A percentile compares a stretch with the other conserved stretches of the same genome.
Conservation (phyloP, 257 asterid species). For the Linaria vulgaris region DNA sequence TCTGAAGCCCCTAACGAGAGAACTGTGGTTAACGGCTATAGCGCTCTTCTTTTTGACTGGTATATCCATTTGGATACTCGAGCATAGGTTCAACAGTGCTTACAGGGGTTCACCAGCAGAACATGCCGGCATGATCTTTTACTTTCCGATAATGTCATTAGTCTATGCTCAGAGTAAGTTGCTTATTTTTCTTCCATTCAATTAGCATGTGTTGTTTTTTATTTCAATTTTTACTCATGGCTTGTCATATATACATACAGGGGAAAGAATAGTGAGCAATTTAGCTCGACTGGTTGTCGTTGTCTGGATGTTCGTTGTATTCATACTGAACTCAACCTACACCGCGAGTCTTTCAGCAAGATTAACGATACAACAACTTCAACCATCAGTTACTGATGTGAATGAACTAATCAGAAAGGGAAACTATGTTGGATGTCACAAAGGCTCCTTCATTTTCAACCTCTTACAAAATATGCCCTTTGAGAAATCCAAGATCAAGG, state of each 20-base stretch:
- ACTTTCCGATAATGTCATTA: constrained; percentile 32
- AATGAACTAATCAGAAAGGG: constrained; percentile 28
- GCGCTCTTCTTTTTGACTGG: constrained; percentile 27
- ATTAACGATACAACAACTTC: constrained; percentile 35
- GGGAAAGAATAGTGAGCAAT: constrained; percentile 40
- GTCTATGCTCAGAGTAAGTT: constrained; percentile 39
- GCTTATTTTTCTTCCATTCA: background rate
- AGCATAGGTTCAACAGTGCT: constrained; percentile 29
- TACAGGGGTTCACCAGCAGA: constrained; percentile 26
- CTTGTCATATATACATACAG: constrained; percentile 22
- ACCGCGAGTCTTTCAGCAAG: constrained; percentile 40
- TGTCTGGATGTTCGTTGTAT: constrained; percentile 46
- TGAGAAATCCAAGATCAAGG: constrained; percentile 26
- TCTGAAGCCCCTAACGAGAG: constrained; percentile 18
- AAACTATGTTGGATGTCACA: constrained; percentile 36
- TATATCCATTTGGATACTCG: constrained; percentile 35
- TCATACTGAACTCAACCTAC: constrained; percentile 40
- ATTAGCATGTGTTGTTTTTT: no score
- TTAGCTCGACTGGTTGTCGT: constrained; percentile 37
- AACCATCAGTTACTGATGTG: constrained; percentile 32
- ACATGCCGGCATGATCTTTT: constrained; percentile 31
- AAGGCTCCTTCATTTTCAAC: constrained; percentile 35
- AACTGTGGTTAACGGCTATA: constrained; percentile 26
- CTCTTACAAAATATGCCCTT: constrained; percentile 28
- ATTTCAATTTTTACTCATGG: background rate